Evolutionary conservation across 2,329 filamentous ascomycete species (phyloP), one percentile per base, ranked within the genome.

Genomic region (Rutstroemia sp.): DNA sequence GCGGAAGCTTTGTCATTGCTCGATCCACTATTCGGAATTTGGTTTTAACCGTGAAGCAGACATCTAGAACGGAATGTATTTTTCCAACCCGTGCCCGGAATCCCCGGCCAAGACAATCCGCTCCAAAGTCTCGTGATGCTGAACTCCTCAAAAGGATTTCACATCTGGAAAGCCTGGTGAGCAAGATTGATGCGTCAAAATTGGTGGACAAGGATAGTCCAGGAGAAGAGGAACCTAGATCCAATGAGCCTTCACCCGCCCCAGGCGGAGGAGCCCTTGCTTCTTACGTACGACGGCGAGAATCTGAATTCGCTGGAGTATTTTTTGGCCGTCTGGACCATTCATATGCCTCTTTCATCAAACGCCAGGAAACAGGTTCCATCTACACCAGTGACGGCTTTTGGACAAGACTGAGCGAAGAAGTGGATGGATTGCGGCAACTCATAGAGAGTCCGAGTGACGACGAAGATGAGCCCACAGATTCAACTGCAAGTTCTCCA

Each of bases 131-230:
- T 27, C 57, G 57, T 42, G 53, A 58, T 38, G 25, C 41, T 14
- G 57, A 58, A 49, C 57, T 58, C 14, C 51, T 58, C 4, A 49
- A 56, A 12, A 50, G 57, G n/a, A 58, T 58, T 17, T 51, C 41
- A 7, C 52, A 57, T 4, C 48, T 58, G 17, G 57, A 58, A 30
- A 58, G 48, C 30, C 44, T 58, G 42, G 52, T 58, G 46, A 48
- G 53, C 39, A 51, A 37, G 41, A 51, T 58, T 38, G 52, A 56
- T 17, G 45, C 52, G 17, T 21, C 54, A 37, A 58, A 56, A 16
- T 38, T 48, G 16, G n/a, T 25, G 6, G n/a, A 17, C 14, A 27
- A 48, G 3, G 48, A 37, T 21, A n/a, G 34, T 12, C 34, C 10
- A 16, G 16, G n/a, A 48, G 46, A 42, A 12, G 38, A 47, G 8